Evolutionary conservation across 2,329 filamentous ascomycete species (phyloP).

Genomic region (Epichloe baconii): DNA sequence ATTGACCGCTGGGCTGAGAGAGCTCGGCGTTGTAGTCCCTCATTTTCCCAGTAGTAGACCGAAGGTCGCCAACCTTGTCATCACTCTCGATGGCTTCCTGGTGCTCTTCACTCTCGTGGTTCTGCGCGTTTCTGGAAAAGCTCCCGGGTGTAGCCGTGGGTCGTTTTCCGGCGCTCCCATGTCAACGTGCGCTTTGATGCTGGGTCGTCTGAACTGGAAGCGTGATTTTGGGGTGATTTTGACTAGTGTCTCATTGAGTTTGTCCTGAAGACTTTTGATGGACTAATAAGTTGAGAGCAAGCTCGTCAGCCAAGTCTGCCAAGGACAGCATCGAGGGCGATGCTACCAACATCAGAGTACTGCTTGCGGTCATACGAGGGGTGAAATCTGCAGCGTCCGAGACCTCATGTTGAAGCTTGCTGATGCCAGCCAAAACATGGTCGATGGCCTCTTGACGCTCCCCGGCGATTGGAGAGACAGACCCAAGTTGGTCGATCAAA

Average conservation of each 20-base stretch:
- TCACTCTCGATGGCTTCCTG: slow-evolving; percentile 11
- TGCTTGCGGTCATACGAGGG: slow-evolving; percentile 77
- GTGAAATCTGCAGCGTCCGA: slow-evolving; percentile 72
- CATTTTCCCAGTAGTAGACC: slow-evolving; percentile 19
- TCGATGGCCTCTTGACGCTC: slow-evolving; percentile 74
- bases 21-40: slow-evolving; percentile 47
- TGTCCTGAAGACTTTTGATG: slow-evolving; percentile 69
- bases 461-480: slow-evolving; percentile 47
- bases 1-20: slow-evolving; percentile 22
- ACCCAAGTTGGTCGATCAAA: slow-evolving; percentile 55
- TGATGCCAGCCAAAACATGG: slow-evolving; percentile 65
- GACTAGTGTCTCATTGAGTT: slow-evolving; percentile 56
- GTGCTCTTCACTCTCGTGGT: slow-evolving; percentile 6
- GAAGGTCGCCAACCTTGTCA: slow-evolving; percentile 26
- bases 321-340: neutral
- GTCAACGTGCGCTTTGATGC: slow-evolving; percentile 22
- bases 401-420: slow-evolving; percentile 69
- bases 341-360: slow-evolving; percentile 55
- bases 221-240: slow-evolving; percentile 61
- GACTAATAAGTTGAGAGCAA: slow-evolving; percentile 37
- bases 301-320: neutral
- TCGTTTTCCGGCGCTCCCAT: slow-evolving; percentile 31
- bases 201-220: slow-evolving; percentile 59
- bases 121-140: slow-evolving; percentile 17
- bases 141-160: slow-evolving; percentile 26